Evolutionary conservation across 768 basidiomycete genomes (phyloP), one percentile per base, ranked within the genome.

Genomic region (Kwoniella bestiolae): DNA sequence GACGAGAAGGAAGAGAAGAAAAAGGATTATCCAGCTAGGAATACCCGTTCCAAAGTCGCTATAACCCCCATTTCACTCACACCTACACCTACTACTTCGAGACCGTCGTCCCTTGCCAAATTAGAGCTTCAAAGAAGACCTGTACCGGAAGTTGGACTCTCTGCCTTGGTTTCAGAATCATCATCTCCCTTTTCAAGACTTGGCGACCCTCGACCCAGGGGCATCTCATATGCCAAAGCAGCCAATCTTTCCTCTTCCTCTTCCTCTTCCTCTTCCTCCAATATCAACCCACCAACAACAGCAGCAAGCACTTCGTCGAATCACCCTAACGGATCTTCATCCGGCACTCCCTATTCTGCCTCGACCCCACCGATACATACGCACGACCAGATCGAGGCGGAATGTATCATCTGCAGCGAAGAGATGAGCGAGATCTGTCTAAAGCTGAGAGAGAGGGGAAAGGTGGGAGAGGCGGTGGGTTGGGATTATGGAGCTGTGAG

Each of bases 401-500:
- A 66, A 32, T 67, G 66, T 58, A 31, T 57, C 16, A 56, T 63
- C 9, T 67, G 66, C 29, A n/a, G 45, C 7, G 60, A 56, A 16
- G 44, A 47, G 26, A 56, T 67, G 1, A n/a, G 18, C 0, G 55
- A 50, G 9, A 45, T 67, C 50, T 57, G 18, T 18, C 26, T 14
- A 45, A 38, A 5, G 66, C 66, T 11, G 60, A 57, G 41, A 14
- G 41, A 26, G 52, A 26, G 29, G 66, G 60, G 3, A 62, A 57
- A 34, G 66, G 66, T 11, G 66, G 66, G 2, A 9, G 62, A 18
- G 66, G 60, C 25, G 66, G 66, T 21, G 66, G 66, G 0, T 35
- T 67, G 25, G 53, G 53, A 6, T 49, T 67, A 31, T 67, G 45
- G 29, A 45, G 25, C 5, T 67, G 66, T 26, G 66, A 67, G 26